These are phyloP conservation scores for Periglandula ipomoeae DNA, from an alignment of 2,329 filamentous ascomycete genomes.

Conservation along the genomic window DNA sequence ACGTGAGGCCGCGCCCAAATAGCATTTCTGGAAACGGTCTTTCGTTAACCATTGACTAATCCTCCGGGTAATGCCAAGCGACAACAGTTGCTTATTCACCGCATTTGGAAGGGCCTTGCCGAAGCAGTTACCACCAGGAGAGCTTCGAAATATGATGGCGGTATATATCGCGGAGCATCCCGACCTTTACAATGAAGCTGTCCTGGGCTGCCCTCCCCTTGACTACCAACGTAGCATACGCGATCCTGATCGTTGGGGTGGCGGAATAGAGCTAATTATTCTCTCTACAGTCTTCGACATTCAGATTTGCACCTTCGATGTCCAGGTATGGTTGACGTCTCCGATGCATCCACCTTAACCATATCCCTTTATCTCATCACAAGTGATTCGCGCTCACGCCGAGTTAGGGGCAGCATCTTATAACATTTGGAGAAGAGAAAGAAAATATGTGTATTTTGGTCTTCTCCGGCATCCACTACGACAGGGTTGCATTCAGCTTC, in stretches of 20 bases:
- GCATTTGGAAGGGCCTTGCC: slow-evolving; percentile 77
- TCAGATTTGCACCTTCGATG: slow-evolving; percentile 78
- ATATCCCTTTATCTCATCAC: neutral
- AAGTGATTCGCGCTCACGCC: neutral
- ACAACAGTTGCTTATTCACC: slow-evolving; percentile 91
- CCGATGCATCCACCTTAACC: neutral
- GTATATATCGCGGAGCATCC: slow-evolving; percentile 67
- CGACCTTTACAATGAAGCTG: slow-evolving; percentile 62
- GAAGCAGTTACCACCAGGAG: slow-evolving; percentile 33
- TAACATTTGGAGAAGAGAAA: slow-evolving; percentile 67
- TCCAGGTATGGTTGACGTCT: slow-evolving; percentile 35
- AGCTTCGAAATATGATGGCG: slow-evolving; percentile 69
- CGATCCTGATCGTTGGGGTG: slow-evolving; percentile 76
- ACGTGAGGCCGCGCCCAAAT: slow-evolving; percentile 23
- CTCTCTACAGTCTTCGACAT: slow-evolving; percentile 76
- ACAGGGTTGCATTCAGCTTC: slow-evolving; percentile 70
- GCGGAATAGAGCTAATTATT: slow-evolving; percentile 81
- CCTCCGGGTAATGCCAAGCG: slow-evolving; percentile 90
- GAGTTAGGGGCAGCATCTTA: slow-evolving; percentile 23
- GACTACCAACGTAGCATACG: slow-evolving; percentile 79
- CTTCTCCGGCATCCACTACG: slow-evolving; percentile 91
- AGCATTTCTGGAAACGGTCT: neutral
- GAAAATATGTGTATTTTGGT: slow-evolving; percentile 66
- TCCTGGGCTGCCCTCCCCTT: slow-evolving; percentile 63
- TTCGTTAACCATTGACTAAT: slow-evolving; percentile 33